Percentiles rank a stretch among this genome's conserved stretches.
Evolutionary conservation across 2,329 filamentous ascomycete genomes (phyloP).

Genomic region (Ophiostoma sp.): DNA sequence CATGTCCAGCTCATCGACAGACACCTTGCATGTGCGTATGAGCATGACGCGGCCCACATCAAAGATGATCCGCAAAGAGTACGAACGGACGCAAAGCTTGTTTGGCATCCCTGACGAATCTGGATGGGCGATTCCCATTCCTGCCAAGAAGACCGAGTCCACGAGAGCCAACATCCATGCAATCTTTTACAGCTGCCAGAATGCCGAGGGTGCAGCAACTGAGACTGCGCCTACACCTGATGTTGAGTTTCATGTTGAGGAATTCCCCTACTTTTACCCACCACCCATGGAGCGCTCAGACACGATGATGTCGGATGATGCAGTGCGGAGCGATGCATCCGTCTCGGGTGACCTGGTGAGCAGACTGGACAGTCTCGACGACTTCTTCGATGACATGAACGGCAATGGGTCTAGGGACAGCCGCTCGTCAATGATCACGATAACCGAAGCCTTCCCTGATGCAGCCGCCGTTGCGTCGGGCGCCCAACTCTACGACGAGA

Average conservation of each 20-base stretch:
- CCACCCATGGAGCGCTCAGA: slow-evolving; percentile 63
- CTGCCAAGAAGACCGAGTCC: slow-evolving; percentile 78
- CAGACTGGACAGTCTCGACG: slow-evolving; percentile 72
- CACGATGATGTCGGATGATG: slow-evolving; percentile 87
- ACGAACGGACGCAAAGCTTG: slow-evolving; percentile 85
- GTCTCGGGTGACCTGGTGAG: slow-evolving; percentile 66
- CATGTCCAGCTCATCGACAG: slow-evolving; percentile 85
- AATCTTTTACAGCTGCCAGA: slow-evolving; percentile 89
- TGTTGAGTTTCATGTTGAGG: slow-evolving; percentile 87
- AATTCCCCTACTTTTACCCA: slow-evolving; percentile 75
- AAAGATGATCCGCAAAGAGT: slow-evolving; percentile 83
- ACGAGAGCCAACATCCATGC: slow-evolving; percentile 92
- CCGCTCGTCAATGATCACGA: slow-evolving; percentile 53
- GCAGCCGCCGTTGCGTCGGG: slow-evolving; percentile 58
- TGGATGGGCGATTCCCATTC: slow-evolving; percentile 92
- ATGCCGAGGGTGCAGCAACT: slow-evolving; percentile 33
- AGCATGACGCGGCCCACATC: slow-evolving; percentile 92
- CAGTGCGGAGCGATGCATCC: slow-evolving; percentile 60
- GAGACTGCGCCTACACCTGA: slow-evolving; percentile 69
- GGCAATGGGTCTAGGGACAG: slow-evolving; percentile 56
- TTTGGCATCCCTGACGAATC: slow-evolving; percentile 95
- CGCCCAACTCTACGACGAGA: slow-evolving; percentile 85
- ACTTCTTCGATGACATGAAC: slow-evolving; percentile 70
- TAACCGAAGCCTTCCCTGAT: slow-evolving; percentile 60
- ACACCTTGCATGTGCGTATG: slow-evolving; percentile 93